Base-by-base conservation (phyloP, 1,139 yeast genomes). In the Geotrichum restrictum region DNA sequence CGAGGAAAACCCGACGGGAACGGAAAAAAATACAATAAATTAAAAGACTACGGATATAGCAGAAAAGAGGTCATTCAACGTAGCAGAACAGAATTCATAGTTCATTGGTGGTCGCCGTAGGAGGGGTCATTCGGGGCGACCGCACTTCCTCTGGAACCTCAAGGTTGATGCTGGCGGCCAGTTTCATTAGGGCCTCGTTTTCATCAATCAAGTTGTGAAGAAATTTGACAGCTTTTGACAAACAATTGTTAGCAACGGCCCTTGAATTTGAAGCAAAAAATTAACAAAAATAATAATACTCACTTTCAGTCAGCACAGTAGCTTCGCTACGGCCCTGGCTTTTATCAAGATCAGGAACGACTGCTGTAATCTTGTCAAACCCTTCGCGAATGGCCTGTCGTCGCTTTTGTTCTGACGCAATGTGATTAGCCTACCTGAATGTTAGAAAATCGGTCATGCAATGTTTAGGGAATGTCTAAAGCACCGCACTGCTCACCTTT, bases 401-500 rank as follows among this genome's bases (percentile, higher is more conserved):
- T 32, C 80, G 67, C 57, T 74, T 74, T 57, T 76, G 75, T 56
- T 76, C 80, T 0, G 79, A 74, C n/a, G 76, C 76, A 14, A 75
- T 74, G 56, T 76, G 80, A 53, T 73, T 74, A 37, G 69, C 73
- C 65, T 72, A 59, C 10, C 19, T 14, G 32, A 36, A 24, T 24
- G 18, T 22, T 34, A 29, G 16, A 19, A 40, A 19, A 13, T 14
- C 37, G 29, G 8, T 24, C 29, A 24, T 11, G 13, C 7, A 11
- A 24, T n/a, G 8, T 37, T 14, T 10, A 13, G n/a, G n/a, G 40
- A 37, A 11, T n/a, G 10, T 19, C 13, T 5, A 5, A 27, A 22
- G 13, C 13, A 22, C 7, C 13, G 21, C 7, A 13, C 4, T 37
- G 38, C 54, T 6, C 43, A 56, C 59, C 50, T 62, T 63, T 47